phyloP scores from a whole-genome alignment of 208 protist species.

The Leishmania turanica region DNA sequence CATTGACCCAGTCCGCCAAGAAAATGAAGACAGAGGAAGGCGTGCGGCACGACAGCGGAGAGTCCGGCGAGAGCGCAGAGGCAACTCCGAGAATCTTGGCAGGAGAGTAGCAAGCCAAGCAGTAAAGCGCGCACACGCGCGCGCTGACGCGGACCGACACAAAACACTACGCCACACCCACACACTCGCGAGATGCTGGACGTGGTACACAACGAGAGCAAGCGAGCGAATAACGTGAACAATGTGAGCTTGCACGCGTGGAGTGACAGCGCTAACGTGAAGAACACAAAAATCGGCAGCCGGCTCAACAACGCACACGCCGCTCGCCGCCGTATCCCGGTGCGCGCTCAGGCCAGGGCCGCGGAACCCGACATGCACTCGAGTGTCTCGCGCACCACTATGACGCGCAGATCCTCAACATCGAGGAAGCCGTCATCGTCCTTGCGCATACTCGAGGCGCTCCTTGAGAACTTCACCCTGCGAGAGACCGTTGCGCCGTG shows the following conservation, averaged over 20 bases:
- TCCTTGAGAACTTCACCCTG: conserved; percentile 38
- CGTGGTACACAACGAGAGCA: too few species aligned
- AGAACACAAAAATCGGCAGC: not conserved
- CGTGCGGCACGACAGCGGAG: not conserved
- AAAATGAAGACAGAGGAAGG: too few species aligned
- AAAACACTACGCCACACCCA: too few species aligned
- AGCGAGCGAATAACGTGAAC: too few species aligned
- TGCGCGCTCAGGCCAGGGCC: not conserved
- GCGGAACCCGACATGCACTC: conserved; percentile 28
- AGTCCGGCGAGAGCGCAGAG: not conserved
- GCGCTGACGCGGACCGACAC: too few species aligned
- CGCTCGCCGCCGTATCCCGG: not conserved
- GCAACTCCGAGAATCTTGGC: too few species aligned
- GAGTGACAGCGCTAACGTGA: not conserved
- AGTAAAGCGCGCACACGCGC: too few species aligned
- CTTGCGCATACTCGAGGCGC: conserved; percentile 17
- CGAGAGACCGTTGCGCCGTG: conserved; percentile 20
- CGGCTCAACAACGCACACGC: not conserved
- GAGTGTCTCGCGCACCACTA: conserved; percentile 26
- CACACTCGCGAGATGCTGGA: too few species aligned
- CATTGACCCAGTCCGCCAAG: too few species aligned
- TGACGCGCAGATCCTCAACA: conserved; percentile 29
- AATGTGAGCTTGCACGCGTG: too few species aligned
- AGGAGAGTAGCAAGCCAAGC: too few species aligned
- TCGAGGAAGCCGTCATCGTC: conserved; percentile 37